phyloP scores from a whole-genome alignment of 257 asterid species.

The Solanum dulcamara region DNA sequence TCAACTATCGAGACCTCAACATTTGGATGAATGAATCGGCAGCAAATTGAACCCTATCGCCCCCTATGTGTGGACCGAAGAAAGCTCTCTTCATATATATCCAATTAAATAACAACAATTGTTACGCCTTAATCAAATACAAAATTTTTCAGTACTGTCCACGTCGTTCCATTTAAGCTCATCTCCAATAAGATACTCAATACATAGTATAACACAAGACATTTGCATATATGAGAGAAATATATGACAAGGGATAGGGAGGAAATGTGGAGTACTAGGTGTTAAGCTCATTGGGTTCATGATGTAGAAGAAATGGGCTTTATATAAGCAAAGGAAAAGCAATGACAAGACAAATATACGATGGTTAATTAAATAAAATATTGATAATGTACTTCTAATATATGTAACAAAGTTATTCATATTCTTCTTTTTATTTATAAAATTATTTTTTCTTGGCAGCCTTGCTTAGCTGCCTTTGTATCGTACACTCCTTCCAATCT shows the following conservation, averaged over 20 bases:
- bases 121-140: neutral
- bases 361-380: conserved; percentile 5
- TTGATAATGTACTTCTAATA: neutral
- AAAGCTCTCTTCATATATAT: conserved; percentile 61
- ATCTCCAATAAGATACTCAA: too few relatives aligned
- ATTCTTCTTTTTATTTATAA: neutral
- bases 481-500: conserved; percentile 11
- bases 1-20: conserved; percentile 18
- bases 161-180: neutral
- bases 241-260: neutral
- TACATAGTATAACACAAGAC: neutral
- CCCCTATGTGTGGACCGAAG: conserved; percentile 79
- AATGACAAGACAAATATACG: neutral
- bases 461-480: conserved; percentile 4
- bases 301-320: conserved; percentile 8
- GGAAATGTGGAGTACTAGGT: neutral
- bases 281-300: neutral
- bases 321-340: conserved; percentile 31
- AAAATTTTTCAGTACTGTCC: neutral
- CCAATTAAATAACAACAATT: neutral
- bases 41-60: conserved; percentile 73
- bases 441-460: neutral
- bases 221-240: neutral
- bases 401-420: neutral
- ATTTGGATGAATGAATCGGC: conserved; percentile 97